Percentiles rank a stretch among this genome's conserved stretches.
These are phyloP conservation scores for Mucor velutinosus DNA, from an alignment of 371 early-diverging fungal genomes.

Conservation along the genomic window DNA sequence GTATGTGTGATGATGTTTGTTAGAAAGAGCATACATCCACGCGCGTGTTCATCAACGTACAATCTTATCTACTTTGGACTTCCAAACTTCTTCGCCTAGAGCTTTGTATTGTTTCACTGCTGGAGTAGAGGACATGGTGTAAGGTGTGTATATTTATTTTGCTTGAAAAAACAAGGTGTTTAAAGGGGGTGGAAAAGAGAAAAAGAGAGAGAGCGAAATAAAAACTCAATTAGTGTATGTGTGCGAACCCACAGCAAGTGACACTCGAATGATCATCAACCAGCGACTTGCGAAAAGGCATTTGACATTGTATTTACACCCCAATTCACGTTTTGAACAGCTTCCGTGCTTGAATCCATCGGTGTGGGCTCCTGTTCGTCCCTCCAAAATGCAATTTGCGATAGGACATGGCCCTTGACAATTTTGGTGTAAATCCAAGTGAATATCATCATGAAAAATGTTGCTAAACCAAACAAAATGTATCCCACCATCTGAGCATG, in stretches of 20 bases:
- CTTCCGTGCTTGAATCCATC: conserved; percentile 24
- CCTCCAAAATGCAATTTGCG: conserved; percentile 35
- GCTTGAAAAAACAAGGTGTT: neutral
- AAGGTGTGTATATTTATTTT: neutral
- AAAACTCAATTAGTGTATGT: neutral
- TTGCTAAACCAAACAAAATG: conserved; percentile 40
- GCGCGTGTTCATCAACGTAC: conserved; percentile 50
- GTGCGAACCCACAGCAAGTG: neutral
- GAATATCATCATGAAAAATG: conserved; percentile 35
- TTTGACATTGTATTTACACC: conserved; percentile 30
- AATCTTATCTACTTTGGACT: conserved; percentile 91
- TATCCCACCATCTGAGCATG: conserved; percentile 33
- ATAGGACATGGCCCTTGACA: conserved; percentile 28
- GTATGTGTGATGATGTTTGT: neutral
- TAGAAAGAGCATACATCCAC: neutral
- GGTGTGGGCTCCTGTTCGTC: conserved; percentile 21
- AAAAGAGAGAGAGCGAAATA: neutral
- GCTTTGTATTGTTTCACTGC: conserved; percentile 72
- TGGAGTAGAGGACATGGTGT: conserved; percentile 36
- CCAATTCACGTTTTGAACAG: conserved; percentile 36
- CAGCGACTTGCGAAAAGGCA: conserved; percentile 33
- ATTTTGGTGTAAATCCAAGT: conserved; percentile 47
- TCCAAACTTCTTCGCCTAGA: conserved; percentile 95
- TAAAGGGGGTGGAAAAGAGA: neutral
- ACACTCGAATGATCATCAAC: conserved; percentile 1